Percentiles rank a stretch among this genome's conserved stretches.
Evolutionary conservation across 1,284 basidiomycete genomes (phyloP).

Genomic region (Ganoderma leucocontextum): DNA sequence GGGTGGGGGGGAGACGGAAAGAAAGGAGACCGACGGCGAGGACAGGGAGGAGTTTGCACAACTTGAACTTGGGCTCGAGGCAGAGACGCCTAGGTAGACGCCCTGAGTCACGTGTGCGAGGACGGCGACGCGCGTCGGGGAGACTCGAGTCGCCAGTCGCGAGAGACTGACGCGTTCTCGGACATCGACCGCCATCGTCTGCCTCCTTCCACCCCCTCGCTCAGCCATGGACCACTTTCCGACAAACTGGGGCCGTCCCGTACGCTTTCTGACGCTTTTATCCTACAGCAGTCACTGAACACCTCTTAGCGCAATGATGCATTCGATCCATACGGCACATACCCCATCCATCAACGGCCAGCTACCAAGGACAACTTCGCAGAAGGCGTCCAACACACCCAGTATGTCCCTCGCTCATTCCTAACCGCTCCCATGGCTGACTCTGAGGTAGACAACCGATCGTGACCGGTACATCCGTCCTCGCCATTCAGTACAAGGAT

Average conservation of each 20-base stretch:
- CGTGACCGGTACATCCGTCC: constrained; percentile 95
- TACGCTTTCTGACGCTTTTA: constrained; percentile 45
- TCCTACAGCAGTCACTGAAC: neutral
- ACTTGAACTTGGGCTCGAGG: too few species aligned
- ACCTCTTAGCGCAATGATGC: constrained; percentile 69
- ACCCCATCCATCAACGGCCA: constrained; percentile 71
- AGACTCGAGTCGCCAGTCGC: constrained; percentile 12
- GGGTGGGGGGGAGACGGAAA: neutral
- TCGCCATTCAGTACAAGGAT: constrained; percentile 94
- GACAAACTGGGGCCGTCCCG: constrained; percentile 81
- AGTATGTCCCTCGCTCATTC: constrained; percentile 55
- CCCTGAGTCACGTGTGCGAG: constrained; percentile 24
- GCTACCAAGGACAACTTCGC: constrained; percentile 63
- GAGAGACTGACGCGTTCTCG: constrained; percentile 9
- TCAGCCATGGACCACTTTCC: constrained; percentile 80
- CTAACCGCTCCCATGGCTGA: constrained; percentile 15
- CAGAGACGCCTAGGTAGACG: constrained; percentile 5
- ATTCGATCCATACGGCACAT: constrained; percentile 77
- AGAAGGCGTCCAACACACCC: constrained; percentile 77
- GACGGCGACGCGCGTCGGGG: constrained; percentile 27
- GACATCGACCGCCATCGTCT: constrained; percentile 2
- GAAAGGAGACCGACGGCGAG: neutral
- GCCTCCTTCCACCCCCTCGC: constrained; percentile 11
- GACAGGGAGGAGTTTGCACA: neutral
- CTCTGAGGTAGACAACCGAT: constrained; percentile 79